Conservation (phyloP, 345 rosid genomes). For the Capsella bursapastoris region DNA sequence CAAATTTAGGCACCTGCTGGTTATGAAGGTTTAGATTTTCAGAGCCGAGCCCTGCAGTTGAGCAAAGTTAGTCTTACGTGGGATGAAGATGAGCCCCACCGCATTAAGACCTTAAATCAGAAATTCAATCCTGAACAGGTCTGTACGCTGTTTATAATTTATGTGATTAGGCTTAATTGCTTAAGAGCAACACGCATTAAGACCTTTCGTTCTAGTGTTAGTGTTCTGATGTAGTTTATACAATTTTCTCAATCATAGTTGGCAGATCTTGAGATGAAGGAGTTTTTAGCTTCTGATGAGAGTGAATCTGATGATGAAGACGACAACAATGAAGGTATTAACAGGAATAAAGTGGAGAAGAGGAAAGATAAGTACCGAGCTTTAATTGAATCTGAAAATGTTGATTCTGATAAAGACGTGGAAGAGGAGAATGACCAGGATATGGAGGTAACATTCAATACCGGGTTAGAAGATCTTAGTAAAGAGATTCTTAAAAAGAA, state of each 20-base stretch:
- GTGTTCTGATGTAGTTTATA: conserved; percentile 40
- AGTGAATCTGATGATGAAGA: conserved; percentile 56
- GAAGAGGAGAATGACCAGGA: conserved; percentile 71
- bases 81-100: conserved; percentile 98
- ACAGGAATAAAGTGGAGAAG: conserved; percentile 52
- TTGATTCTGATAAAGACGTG: conserved; percentile 57
- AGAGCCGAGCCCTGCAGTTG: conserved; percentile 81
- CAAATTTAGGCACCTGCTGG: conserved; percentile 64
- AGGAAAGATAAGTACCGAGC: conserved; percentile 66
- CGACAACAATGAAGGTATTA: conserved; percentile 37
- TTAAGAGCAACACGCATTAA: background rate
- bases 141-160: background rate
- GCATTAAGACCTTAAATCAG: conserved; percentile 72
- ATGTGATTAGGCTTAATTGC: conserved; percentile 9
- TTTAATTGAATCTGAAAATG: conserved; percentile 65
- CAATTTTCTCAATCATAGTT: conserved; percentile 48
- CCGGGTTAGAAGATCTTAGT: conserved; percentile 89
- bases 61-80: conserved; percentile 78
- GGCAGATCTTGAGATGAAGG: conserved; percentile 79
- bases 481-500: conserved; percentile 75
- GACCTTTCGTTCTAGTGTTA: conserved; percentile 7
- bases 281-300: conserved; percentile 89
- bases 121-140: conserved; percentile 86
- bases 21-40: conserved; percentile 77
- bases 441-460: conserved; percentile 93